These are phyloP conservation scores for Aspergillus cristatus DNA, from an alignment of 495 filamentous ascomycete genomes.

Conservation along the genomic window DNA sequence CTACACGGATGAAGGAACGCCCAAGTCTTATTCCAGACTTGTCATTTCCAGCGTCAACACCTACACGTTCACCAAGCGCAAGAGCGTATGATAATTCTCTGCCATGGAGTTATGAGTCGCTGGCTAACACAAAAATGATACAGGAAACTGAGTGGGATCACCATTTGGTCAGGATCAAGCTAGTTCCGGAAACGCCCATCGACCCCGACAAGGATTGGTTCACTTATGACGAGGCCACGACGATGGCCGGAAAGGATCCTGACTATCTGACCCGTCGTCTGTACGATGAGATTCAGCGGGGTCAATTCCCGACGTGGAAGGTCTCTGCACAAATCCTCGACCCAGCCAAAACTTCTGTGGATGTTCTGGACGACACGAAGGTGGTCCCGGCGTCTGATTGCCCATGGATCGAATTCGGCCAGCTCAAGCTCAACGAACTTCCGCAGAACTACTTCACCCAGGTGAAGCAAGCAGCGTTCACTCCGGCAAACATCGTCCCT, in stretches of 20 bases:
- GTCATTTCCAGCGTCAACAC: neutral
- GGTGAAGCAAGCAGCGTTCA: neutral
- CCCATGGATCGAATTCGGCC: neutral
- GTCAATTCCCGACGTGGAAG: constrained; percentile 27
- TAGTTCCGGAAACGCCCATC: constrained; percentile 54
- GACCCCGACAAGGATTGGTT: constrained; percentile 53
- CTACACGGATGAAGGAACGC: neutral
- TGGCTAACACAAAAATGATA: neutral
- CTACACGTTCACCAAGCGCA: neutral
- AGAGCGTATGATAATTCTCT: neutral
- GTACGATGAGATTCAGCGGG: constrained; percentile 19
- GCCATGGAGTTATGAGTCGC: neutral
- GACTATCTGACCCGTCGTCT: constrained; percentile 21
- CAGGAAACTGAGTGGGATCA: constrained; percentile 28
- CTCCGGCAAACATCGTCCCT: neutral
- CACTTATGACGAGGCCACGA: constrained; percentile 46
- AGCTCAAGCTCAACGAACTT: neutral
- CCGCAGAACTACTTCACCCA: constrained; percentile 1
- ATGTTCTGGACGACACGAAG: neutral
- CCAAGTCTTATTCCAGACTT: neutral
- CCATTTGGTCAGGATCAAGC: constrained; percentile 14
- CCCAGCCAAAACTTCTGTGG: constrained; percentile 5
- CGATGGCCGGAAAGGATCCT: constrained; percentile 37
- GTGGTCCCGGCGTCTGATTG: neutral
- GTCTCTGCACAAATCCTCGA: constrained; percentile 31